phyloP scores from a whole-genome alignment of 1,284 basidiomycete species.

The Paramarasmius palmivorus region DNA sequence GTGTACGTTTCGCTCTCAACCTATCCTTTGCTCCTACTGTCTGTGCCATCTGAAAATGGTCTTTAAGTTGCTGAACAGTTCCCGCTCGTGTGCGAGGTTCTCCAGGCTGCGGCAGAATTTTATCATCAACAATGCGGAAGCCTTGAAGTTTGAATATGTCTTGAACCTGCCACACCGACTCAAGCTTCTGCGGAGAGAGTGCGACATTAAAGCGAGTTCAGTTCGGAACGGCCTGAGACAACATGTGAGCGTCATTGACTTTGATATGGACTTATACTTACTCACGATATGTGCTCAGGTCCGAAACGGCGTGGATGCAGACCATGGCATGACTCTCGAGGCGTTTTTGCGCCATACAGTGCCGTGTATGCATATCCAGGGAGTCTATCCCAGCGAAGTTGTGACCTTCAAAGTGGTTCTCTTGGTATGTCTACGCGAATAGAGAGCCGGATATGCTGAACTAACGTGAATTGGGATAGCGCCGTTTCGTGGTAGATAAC shows the following conservation, averaged over 20 bases:
- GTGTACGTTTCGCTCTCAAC: conserved; percentile 20
- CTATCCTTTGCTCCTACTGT: conserved; percentile 17
- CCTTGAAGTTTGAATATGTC: background rate
- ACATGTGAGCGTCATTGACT: background rate
- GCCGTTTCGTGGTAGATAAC: background rate
- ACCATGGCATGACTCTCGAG: background rate
- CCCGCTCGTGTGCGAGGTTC: conserved; percentile 2
- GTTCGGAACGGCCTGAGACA: background rate
- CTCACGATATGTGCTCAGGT: background rate
- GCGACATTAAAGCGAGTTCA: background rate
- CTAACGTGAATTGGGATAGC: background rate
- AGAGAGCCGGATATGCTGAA: too few species aligned
- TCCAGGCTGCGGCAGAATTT: background rate
- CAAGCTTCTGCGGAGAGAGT: background rate
- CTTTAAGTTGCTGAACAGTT: conserved; percentile 18
- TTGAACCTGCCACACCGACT: background rate
- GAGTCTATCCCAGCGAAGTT: background rate
- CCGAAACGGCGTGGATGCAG: background rate
- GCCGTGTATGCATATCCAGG: background rate
- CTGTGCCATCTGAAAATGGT: conserved; percentile 19
- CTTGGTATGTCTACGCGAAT: background rate
- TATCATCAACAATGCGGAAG: background rate
- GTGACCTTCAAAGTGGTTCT: background rate
- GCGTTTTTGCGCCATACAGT: background rate
- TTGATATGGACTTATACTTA: too few species aligned